Percentiles rank a stretch among this genome's conserved stretches.
These are phyloP conservation scores for Inonotus hispidus DNA, from an alignment of 1,284 basidiomycete species.

Conservation along the genomic window DNA sequence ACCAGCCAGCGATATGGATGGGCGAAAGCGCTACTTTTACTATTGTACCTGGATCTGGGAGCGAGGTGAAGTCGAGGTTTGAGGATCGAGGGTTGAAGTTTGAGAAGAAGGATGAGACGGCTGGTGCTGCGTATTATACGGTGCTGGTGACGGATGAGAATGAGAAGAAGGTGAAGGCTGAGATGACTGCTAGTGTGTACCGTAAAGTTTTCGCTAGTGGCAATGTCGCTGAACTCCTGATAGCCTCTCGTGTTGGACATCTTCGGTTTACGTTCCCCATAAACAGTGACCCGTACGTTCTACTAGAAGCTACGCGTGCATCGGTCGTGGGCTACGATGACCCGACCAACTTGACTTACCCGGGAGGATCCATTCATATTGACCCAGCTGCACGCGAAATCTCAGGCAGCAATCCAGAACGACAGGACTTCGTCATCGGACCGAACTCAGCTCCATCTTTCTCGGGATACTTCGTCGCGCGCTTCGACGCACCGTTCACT, in stretches of 20 bases:
- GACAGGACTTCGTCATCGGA: constrained; percentile 69
- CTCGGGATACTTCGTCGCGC: constrained; percentile 74
- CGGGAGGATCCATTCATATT: constrained; percentile 53
- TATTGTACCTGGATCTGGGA: constrained; percentile 56
- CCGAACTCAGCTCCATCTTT: constrained; percentile 48
- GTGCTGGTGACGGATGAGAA: constrained; percentile 51
- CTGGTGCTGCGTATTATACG: constrained; percentile 63
- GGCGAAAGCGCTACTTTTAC: constrained; percentile 70
- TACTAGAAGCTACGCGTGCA: constrained; percentile 67
- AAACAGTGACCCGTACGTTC: constrained; percentile 50
- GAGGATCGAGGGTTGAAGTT: constrained; percentile 60
- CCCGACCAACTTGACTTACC: constrained; percentile 56
- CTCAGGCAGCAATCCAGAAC: constrained; percentile 65
- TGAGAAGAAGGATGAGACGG: constrained; percentile 51
- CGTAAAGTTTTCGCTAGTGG: background rate
- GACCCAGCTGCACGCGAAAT: constrained; percentile 47
- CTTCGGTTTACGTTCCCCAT: constrained; percentile 65
- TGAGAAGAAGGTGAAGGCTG: constrained; percentile 48
- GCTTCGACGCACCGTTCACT: constrained; percentile 51
- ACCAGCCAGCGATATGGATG: constrained; percentile 91
- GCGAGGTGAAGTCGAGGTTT: constrained; percentile 43
- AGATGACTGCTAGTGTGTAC: constrained; percentile 66
- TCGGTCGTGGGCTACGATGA: constrained; percentile 55
- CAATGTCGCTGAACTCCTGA: background rate
- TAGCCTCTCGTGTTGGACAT: constrained; percentile 76